Conservation (phyloP, 2,329 filamentous ascomycete genomes). For the Neoascochyta sp. region DNA sequence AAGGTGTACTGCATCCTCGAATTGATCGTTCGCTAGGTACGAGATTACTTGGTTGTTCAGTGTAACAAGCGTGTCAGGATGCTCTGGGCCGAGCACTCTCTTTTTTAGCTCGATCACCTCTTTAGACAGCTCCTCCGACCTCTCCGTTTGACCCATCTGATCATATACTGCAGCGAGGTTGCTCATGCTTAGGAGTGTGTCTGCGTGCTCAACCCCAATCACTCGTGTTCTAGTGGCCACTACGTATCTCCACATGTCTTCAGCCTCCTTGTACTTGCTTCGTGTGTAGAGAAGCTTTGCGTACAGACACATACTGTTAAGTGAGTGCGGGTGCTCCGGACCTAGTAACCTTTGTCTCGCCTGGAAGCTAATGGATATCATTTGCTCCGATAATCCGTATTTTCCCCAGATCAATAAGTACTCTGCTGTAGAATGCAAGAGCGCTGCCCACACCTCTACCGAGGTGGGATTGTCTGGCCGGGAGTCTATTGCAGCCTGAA, state of each 20-base stretch:
- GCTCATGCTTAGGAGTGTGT: constrained; percentile 2
- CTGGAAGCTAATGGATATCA: constrained; percentile 1
- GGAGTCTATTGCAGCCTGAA: constrained; percentile 2
- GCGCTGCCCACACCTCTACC: constrained; percentile 4
- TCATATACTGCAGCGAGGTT: constrained; percentile 4
- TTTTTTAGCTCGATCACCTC: constrained; percentile 2
- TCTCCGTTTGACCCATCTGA: constrained; percentile 1
- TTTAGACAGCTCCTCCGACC: constrained; percentile 2
- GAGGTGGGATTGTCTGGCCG: not conserved
- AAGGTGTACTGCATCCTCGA: not conserved
- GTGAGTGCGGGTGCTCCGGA: not conserved
- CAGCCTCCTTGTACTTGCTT: constrained; percentile 8
- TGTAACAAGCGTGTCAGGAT: constrained; percentile 3
- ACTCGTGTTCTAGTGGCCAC: too few species aligned
- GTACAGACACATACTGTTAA: constrained; percentile 2
- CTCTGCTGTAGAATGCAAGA: constrained; percentile 1
- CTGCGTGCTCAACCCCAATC: not conserved
- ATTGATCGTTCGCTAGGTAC: not conserved
- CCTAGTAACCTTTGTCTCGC: constrained; percentile 1
- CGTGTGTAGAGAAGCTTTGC: too few species aligned
- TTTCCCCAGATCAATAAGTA: not conserved
- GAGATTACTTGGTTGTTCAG: constrained; percentile 1
- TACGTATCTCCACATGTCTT: too few species aligned
- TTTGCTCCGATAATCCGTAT: not conserved
- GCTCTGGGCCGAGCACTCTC: constrained; percentile 3